Conservation (phyloP, 495 filamentous ascomycete species). For the Lophium mytilinum region DNA sequence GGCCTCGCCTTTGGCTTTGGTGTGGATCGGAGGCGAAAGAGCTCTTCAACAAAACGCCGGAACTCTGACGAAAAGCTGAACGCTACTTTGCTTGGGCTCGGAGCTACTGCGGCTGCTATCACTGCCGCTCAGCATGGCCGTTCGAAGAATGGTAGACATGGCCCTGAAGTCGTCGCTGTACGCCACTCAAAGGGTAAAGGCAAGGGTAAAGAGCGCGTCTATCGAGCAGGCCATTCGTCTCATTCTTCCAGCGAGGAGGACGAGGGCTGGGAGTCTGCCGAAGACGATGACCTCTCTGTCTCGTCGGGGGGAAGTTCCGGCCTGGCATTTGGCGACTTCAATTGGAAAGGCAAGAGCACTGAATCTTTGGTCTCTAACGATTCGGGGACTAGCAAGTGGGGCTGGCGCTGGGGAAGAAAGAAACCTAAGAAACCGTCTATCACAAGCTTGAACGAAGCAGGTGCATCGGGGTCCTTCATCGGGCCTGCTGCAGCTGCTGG, state of each 20-base stretch:
- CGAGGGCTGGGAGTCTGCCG: conserved; percentile 57
- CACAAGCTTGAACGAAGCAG: conserved; percentile 10
- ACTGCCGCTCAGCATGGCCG: conserved; percentile 41
- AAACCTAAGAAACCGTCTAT: conserved; percentile 28
- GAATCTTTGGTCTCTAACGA: conserved; percentile 49
- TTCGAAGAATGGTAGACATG: conserved; percentile 27
- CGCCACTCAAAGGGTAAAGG: conserved; percentile 30
- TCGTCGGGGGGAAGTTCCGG: conserved; percentile 44
- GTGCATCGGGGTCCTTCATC: conserved; percentile 3
- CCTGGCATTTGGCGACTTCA: conserved; percentile 47
- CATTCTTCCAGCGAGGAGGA: conserved; percentile 16
- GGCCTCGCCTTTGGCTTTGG: conserved; percentile 41
- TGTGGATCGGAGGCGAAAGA: conserved; percentile 24
- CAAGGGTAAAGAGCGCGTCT: conserved; percentile 4
- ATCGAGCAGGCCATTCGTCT: conserved; percentile 1
- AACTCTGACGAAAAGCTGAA: conserved; percentile 42
- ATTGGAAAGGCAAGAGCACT: conserved; percentile 33
- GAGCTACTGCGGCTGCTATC: conserved; percentile 50
- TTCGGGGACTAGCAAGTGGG: conserved; percentile 46
- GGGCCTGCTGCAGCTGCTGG: conserved; percentile 4
- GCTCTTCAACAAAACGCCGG: conserved; percentile 7
- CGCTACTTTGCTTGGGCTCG: conserved; percentile 47
- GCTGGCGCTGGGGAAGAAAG: conserved; percentile 50
- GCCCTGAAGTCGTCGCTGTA: conserved; percentile 33
- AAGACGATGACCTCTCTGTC: conserved; percentile 39